Conservation (phyloP, 192 early-diverging fungal genomes). For the Umbelopsis sp. region DNA sequence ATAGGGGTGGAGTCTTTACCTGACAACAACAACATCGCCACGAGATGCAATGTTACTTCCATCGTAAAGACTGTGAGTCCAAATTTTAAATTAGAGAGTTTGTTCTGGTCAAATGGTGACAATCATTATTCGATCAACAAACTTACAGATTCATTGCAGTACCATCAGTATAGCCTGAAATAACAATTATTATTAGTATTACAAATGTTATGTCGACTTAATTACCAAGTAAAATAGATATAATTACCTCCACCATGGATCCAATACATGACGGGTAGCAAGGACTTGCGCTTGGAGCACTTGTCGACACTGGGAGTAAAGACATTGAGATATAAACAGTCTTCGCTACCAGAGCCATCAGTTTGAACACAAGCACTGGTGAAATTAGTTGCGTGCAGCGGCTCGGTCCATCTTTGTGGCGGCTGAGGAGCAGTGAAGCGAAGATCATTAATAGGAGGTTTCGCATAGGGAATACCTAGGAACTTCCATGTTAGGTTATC, state of each 20-base stretch:
- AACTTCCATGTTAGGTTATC: conserved; percentile 16
- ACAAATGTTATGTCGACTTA: neutral
- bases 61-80: neutral
- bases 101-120: too few species aligned
- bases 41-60: conserved; percentile 5
- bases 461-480: conserved; percentile 55
- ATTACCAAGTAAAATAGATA: neutral
- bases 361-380: neutral
- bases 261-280: conserved; percentile 60
- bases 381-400: neutral
- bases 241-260: neutral
- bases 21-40: conserved; percentile 16
- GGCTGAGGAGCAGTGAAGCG: conserved; percentile 46
- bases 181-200: neutral
- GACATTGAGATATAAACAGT: conserved; percentile 58
- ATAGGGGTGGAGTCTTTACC: too few species aligned
- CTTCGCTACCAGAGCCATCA: conserved; percentile 32
- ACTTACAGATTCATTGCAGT: too few species aligned
- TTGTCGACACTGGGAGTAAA: conserved; percentile 40
- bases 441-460: conserved; percentile 39
- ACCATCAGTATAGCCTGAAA: too few species aligned
- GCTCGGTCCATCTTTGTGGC: neutral
- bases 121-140: too few species aligned
- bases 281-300: conserved; percentile 12
- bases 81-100: neutral